Base-by-base conservation (phyloP, 164 flowering plant species). In the Magnolia kwangsiensis region DNA sequence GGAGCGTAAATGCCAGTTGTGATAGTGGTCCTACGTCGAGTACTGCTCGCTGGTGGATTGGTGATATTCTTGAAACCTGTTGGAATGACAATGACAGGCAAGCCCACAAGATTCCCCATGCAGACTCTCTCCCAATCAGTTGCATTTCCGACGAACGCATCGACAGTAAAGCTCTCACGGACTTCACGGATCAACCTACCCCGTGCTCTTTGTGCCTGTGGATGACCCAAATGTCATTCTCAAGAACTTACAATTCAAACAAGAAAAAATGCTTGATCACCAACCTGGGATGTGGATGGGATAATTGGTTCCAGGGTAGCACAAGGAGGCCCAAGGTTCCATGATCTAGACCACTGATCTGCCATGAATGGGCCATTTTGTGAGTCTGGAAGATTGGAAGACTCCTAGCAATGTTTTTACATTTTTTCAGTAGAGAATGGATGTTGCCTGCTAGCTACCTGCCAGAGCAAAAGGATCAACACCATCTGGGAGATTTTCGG, bases 101-200 rank as follows among this genome's bases (percentile, higher is more conserved):
- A 69, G 50, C 97, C 97, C 13, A 92, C 97, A 29, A 95, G 94
- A 84, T 95, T 95, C 71, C 98, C 95, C 86, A 90, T 21, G 79
- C 97, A 95, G 72, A 95, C 96, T 79, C 75, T 88, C 83, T 95
- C 98, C 98, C 98, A 93, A 67, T 95, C 96, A 1, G 95, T 93
- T 68, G 87, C 94, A 84, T 88, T 93, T 24, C 97, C 98, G 68
- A 92, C 82, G 72, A 95, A 92, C 70, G 97, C 98, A 86, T 95
- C 96, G 10, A 95, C 97, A 0, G 82, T 86, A 76, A 95, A 90
- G 77, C 90, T 84, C 63, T 87, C 85, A 76, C 77, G 86, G 24
- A 92, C 85, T 84, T 95, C 97, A 23, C 75, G 82, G 63, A 92
- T 90, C 76, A 95, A 79, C 75, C 82, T 90, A 72, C 98, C 95